Evolutionary conservation across 495 filamentous ascomycete genomes (phyloP), one percentile per base, ranked within the genome.

Genomic region (Aspergillus olivimuriae): DNA sequence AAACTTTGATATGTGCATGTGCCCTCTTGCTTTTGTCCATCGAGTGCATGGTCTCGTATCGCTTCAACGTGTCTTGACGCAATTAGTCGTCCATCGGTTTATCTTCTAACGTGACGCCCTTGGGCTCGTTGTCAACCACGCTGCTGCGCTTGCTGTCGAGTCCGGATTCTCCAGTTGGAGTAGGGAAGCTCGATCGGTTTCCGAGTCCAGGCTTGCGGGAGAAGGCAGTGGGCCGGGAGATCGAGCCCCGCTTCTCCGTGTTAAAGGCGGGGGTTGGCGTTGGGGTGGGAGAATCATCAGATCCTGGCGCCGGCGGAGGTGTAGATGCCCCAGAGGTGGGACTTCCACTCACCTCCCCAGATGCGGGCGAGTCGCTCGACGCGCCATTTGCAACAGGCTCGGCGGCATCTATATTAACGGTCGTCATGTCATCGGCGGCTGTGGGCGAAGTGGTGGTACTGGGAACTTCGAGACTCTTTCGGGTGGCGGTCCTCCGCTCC

Each of bases 21-120:
- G n/a, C n/a, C n/a, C n/a, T n/a, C n/a, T n/a, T n/a, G n/a, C n/a
- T n/a, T n/a, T n/a, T n/a, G n/a, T n/a, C n/a, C n/a, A n/a, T n/a
- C n/a, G 4, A 14, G 33, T 14, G 14, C 16, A 14, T 34, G 5
- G 24, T 28, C 24, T 28, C 24, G 24, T 28, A 6, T 11, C 24
- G 24, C 11, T 28, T 11, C 5, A 28, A 28, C 24, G 6, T 6
- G 24, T 5, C 24, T 28, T 28, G 12, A 14, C 32, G 41, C 22
- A 39, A 41, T 44, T 44, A 50, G 64, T 92, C 84, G 61, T 90
- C 84, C 86, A 91, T 89, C 11, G 88, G 84, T 63, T 76, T 80
- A 58, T 95, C 89, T 44, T 81, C 82, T 63, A 95, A 73, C 43
- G 81, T 84, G 19, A 94, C 86, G 17, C 89, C 86, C 46, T 73